phyloP scores from a whole-genome alignment of 1,284 basidiomycete genomes.

The Moesziomyces sp. region DNA sequence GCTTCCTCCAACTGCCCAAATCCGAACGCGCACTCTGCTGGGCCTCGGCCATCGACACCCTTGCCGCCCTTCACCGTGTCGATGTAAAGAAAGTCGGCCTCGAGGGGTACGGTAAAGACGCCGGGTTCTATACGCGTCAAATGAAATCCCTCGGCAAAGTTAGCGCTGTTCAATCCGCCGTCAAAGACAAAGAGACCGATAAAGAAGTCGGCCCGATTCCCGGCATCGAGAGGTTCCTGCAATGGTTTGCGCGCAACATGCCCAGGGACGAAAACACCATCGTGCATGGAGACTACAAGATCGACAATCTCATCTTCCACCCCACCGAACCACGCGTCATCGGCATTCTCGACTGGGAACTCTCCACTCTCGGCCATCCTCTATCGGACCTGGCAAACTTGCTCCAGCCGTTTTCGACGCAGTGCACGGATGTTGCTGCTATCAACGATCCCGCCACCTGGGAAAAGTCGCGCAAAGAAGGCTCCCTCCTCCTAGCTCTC shows the following conservation, averaged over 20 bases:
- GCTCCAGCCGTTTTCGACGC: constrained; percentile 74
- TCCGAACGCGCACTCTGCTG: constrained; percentile 76
- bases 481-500: constrained; percentile 47
- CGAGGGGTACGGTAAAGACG: constrained; percentile 79
- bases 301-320: constrained; percentile 95
- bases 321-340: constrained; percentile 90
- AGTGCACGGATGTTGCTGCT: constrained; percentile 14
- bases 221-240: constrained; percentile 77
- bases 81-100: constrained; percentile 78
- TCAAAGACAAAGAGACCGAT: constrained; percentile 75
- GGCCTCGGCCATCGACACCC: constrained; percentile 70
- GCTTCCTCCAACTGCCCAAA: constrained; percentile 72
- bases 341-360: constrained; percentile 94
- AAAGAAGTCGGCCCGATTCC: constrained; percentile 74
- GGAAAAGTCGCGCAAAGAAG: constrained; percentile 9
- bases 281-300: constrained; percentile 95
- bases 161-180: constrained; percentile 77
- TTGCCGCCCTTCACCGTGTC: constrained; percentile 80
- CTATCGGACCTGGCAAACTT: constrained; percentile 92
- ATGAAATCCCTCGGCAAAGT: constrained; percentile 84
- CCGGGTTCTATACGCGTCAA: constrained; percentile 89
- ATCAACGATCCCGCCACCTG: constrained; percentile 35
- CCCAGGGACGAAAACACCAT: constrained; percentile 76
- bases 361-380: constrained; percentile 76
- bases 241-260: constrained; percentile 80